phyloP scores from a whole-genome alignment of 306 rosid species.

The Nissolia schottii region DNA sequence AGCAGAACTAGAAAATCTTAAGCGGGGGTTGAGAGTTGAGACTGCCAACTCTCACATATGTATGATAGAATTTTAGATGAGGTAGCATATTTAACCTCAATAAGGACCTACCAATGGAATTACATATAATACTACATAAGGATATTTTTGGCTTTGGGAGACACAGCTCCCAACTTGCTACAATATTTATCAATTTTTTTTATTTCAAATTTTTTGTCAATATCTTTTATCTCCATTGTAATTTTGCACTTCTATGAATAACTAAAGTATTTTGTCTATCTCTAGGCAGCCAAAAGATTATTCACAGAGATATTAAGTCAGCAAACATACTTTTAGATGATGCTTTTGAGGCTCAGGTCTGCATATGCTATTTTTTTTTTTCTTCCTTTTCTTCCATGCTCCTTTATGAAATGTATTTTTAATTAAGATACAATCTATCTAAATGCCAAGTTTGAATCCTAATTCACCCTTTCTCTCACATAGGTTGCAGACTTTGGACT shows the following conservation, averaged over 20 bases:
- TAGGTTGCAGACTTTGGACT: conserved; percentile 99
- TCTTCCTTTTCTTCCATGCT: not conserved
- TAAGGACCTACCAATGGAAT: not conserved
- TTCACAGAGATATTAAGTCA: conserved; percentile 96
- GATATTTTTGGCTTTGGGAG: not conserved
- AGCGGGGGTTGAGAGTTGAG: not conserved
- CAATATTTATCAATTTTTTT: not conserved
- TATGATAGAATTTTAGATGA: not conserved
- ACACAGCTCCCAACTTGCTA: not conserved
- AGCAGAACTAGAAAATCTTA: not conserved
- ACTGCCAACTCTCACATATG: not conserved
- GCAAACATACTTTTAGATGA: conserved; percentile 89
- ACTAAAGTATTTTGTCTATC: conserved; percentile 35
- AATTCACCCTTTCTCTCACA: conserved; percentile 16
- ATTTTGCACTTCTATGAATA: conserved; percentile 24
- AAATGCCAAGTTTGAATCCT: conserved; percentile 11
- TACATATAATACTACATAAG: not conserved
- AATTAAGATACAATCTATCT: not conserved
- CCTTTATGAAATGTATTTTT: not conserved
- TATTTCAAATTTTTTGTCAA: not conserved
- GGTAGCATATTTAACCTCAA: not conserved
- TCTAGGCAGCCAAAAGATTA: conserved; percentile 89
- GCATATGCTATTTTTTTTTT: not conserved
- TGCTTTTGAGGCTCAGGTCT: conserved; percentile 74
- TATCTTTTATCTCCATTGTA: not conserved